These are phyloP conservation scores for Sungouiozyma intestinalis DNA, from an alignment of 805 yeast species.

Conservation along the genomic window DNA sequence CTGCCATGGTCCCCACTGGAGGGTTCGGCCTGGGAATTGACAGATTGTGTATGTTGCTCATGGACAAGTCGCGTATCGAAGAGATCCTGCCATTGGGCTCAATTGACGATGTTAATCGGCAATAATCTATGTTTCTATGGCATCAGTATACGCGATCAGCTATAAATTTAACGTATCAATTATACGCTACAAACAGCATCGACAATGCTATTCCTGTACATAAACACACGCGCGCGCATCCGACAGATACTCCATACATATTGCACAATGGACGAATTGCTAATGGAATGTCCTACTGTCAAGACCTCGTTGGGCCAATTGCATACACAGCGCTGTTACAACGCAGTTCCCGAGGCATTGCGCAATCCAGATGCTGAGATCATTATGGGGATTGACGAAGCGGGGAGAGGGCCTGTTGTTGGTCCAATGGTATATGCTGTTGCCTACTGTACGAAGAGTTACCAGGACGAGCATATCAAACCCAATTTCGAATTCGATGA, in stretches of 20 bases:
- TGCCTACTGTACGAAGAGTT: slow-evolving; percentile 57
- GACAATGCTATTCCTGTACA: too few species aligned
- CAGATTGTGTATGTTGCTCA: slow-evolving; percentile 69
- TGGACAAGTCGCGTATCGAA: slow-evolving; percentile 57
- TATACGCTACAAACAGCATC: too few species aligned
- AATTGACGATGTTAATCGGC: slow-evolving; percentile 48
- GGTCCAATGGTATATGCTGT: slow-evolving; percentile 98
- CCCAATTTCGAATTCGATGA: slow-evolving; percentile 79
- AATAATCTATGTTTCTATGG: slow-evolving; percentile 2
- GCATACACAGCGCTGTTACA: slow-evolving; percentile 38
- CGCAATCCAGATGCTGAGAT: slow-evolving; percentile 28
- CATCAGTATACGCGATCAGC: neutral
- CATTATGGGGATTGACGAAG: slow-evolving; percentile 88
- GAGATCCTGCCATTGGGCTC: slow-evolving; percentile 69
- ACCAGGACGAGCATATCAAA: slow-evolving; percentile 35
- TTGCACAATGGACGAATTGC: neutral
- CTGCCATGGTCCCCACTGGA: slow-evolving; percentile 95
- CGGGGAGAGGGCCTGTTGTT: slow-evolving; percentile 95
- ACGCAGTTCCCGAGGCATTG: slow-evolving; percentile 39
- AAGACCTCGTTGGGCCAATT: slow-evolving; percentile 11
- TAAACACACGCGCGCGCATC: too few species aligned
- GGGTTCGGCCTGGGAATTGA: slow-evolving; percentile 98
- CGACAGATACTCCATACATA: too few species aligned
- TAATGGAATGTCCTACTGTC: slow-evolving; percentile 11
- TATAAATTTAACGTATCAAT: too few species aligned